These are phyloP conservation scores for Trichomonas tenax DNA, from an alignment of 208 protist species.

Conservation along the genomic window DNA sequence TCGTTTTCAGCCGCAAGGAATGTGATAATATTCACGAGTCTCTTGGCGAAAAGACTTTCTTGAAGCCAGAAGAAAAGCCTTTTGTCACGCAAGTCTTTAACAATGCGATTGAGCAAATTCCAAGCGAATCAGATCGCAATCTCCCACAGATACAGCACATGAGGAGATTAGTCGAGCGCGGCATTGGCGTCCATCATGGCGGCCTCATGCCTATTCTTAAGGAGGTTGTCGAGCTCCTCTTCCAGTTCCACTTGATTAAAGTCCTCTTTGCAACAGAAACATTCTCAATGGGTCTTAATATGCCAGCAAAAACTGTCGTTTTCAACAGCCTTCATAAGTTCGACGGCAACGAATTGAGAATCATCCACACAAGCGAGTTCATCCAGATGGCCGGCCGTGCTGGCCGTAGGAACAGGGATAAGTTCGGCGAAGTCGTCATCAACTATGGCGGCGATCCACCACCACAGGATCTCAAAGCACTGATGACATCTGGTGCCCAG, in stretches of 20 bases:
- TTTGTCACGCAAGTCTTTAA: background rate
- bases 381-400: slow-evolving; percentile 28
- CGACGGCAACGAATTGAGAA: slow-evolving; percentile 82
- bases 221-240: slow-evolving; percentile 98
- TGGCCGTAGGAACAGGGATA: slow-evolving; percentile 12
- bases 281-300: slow-evolving; percentile 99
- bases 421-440: background rate
- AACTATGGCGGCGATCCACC: background rate
- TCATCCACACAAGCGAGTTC: slow-evolving; percentile 50
- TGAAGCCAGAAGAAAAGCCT: background rate
- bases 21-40: slow-evolving; percentile 61
- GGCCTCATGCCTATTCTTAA: slow-evolving; percentile 97
- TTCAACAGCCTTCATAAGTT: slow-evolving; percentile 95
- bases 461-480: background rate
- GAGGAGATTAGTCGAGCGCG: slow-evolving; percentile 60
- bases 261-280: slow-evolving; percentile 98
- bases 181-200: slow-evolving; percentile 98
- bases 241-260: slow-evolving; percentile 68
- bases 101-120: background rate
- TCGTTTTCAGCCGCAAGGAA: slow-evolving; percentile 89
- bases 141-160: background rate
- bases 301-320: slow-evolving; percentile 91
- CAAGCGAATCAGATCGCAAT: background rate
- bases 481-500: background rate
- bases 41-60: background rate